Evolutionary conservation across 1,139 yeast genomes (phyloP).

Genomic region (Pichia norvegensis): DNA sequence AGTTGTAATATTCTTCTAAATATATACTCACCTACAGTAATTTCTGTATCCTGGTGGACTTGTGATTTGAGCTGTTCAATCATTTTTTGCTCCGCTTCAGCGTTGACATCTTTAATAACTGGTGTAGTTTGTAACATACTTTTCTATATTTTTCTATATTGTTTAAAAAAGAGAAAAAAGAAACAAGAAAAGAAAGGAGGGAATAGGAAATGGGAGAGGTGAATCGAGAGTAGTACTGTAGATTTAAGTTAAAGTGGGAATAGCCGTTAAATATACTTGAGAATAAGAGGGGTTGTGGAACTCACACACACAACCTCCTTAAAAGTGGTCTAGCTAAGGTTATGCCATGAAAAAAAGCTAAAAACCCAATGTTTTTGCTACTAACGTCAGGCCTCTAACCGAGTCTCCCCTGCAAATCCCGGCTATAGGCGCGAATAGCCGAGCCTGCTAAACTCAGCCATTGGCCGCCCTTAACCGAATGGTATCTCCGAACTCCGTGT

Average conservation of each 20-base stretch:
- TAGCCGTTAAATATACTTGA: too few species aligned
- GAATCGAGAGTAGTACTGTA: too few species aligned
- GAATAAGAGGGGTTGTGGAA: too few species aligned
- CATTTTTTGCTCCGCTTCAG: not conserved
- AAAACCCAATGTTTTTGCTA: too few species aligned
- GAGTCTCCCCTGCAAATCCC: not conserved
- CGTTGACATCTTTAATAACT: not conserved
- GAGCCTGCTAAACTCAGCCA: too few species aligned
- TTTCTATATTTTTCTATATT: not conserved
- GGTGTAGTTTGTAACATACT: not conserved
- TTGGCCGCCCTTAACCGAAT: not conserved
- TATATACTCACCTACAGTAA: slow-evolving; percentile 29
- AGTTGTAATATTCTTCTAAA: slow-evolving; percentile 24
- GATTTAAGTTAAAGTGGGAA: too few species aligned
- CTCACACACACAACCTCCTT: too few species aligned
- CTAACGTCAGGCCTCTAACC: too few species aligned
- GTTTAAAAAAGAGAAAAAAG: not conserved
- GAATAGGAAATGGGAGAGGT: not conserved
- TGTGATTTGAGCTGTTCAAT: not conserved
- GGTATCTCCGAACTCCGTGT: not conserved
- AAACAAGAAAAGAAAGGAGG: not conserved
- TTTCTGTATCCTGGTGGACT: not conserved
- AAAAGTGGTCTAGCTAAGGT: too few species aligned
- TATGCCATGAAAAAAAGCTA: too few species aligned
- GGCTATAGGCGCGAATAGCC: not conserved